These are phyloP conservation scores for Boletus tomentosulus DNA, from an alignment of 768 basidiomycete genomes.

Conservation along the genomic window DNA sequence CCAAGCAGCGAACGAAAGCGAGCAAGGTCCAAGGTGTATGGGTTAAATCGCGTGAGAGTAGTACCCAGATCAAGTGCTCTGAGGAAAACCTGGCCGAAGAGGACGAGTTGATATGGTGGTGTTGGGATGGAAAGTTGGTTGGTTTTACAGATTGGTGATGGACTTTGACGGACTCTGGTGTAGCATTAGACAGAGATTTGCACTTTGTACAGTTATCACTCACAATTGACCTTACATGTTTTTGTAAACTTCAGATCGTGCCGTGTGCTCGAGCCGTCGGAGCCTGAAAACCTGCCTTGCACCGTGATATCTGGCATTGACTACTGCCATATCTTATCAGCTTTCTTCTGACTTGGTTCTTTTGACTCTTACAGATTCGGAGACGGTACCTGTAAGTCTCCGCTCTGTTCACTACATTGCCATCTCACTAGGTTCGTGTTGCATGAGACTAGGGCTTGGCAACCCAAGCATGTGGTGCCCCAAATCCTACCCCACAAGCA, in stretches of 20 bases:
- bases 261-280: no score
- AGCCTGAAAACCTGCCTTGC: no score
- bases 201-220: background rate
- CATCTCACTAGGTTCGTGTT: no score
- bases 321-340: background rate
- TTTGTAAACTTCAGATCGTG: background rate
- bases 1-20: conserved; percentile 26
- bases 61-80: background rate
- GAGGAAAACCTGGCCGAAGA: conserved; percentile 31
- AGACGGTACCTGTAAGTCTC: no score
- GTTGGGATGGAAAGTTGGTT: conserved; percentile 44
- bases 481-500: no score
- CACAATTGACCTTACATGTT: background rate
- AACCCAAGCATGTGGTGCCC: no score
- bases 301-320: no score
- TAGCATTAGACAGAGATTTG: background rate
- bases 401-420: no score
- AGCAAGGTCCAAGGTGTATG: conserved; percentile 39
- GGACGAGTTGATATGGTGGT: conserved; percentile 51
- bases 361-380: no score
- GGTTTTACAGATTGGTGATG: conserved; percentile 47
- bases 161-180: background rate
- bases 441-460: no score
- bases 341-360: no score
- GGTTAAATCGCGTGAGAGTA: conserved; percentile 26